Evolutionary conservation across 208 protist species (phyloP).

Genomic region (Trichomonas tenax): DNA sequence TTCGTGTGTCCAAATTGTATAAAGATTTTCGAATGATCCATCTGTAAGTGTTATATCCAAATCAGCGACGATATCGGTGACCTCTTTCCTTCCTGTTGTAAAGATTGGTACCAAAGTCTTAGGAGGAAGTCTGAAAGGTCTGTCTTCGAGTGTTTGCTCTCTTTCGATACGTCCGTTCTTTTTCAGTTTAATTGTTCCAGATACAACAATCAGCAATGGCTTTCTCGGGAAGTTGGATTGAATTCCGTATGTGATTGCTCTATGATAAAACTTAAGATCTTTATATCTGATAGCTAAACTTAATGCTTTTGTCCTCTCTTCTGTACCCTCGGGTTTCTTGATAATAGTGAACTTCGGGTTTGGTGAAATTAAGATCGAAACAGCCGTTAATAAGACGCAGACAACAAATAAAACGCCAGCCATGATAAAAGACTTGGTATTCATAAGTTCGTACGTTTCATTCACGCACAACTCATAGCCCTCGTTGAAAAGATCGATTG

Average conservation of each 20-base stretch:
- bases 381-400: not conserved
- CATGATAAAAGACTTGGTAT: not conserved
- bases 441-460: not conserved
- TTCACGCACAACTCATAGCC: not conserved
- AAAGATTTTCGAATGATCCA: not conserved
- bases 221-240: not conserved
- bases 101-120: not conserved
- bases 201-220: not conserved
- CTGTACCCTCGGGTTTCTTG: not conserved
- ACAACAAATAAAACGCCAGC: not conserved
- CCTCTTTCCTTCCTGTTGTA: not conserved
- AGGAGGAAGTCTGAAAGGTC: not conserved
- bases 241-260: not conserved
- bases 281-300: not conserved
- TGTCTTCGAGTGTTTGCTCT: not conserved
- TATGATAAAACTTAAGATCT: not conserved
- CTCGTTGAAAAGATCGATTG: not conserved
- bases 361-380: not conserved
- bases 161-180: not conserved
- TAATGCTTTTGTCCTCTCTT: not conserved
- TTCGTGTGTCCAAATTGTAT: not conserved
- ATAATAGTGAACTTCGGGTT: not conserved
- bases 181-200: not conserved
- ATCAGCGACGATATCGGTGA: not conserved
- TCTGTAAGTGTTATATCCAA: not conserved